These are phyloP conservation scores for Eucalyptus paniculata DNA, from an alignment of 345 rosid species.

Conservation along the genomic window DNA sequence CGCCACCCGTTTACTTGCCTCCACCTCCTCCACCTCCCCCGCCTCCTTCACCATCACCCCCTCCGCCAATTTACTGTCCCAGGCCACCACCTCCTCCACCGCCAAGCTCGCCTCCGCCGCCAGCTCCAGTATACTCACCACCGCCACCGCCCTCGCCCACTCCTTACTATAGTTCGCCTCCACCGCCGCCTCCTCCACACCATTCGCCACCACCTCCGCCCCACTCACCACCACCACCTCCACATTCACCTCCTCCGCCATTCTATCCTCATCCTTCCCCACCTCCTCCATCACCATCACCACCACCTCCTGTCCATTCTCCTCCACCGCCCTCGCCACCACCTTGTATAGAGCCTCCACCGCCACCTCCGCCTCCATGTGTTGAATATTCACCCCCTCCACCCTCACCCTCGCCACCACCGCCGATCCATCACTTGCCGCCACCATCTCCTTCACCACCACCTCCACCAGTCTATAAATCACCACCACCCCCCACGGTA, in stretches of 20 bases:
- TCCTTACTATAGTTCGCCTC: background rate
- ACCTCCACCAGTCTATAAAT: conserved; percentile 1
- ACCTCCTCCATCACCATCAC: conserved; percentile 9
- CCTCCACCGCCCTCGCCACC: conserved; percentile 37
- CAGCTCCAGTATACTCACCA: conserved; percentile 1
- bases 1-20: background rate
- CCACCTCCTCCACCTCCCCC: conserved; percentile 35
- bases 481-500: conserved; percentile 32
- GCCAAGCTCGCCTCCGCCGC: conserved; percentile 5
- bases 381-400: conserved; percentile 34
- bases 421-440: conserved; percentile 36
- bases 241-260: background rate
- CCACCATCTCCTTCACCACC: conserved; percentile 40
- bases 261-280: background rate
- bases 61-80: background rate
- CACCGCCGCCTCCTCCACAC: background rate
- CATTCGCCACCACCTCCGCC: background rate
- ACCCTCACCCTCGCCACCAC: conserved; percentile 52
- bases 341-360: conserved; percentile 37
- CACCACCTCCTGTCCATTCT: conserved; percentile 28
- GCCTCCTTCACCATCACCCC: background rate
- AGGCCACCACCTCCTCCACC: background rate
- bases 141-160: conserved; percentile 2
- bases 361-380: conserved; percentile 38
- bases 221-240: background rate